A percentile compares a stretch with the other conserved stretches of the same genome.
Conservation (phyloP, 768 basidiomycete genomes). For the Mycena polygramma region DNA sequence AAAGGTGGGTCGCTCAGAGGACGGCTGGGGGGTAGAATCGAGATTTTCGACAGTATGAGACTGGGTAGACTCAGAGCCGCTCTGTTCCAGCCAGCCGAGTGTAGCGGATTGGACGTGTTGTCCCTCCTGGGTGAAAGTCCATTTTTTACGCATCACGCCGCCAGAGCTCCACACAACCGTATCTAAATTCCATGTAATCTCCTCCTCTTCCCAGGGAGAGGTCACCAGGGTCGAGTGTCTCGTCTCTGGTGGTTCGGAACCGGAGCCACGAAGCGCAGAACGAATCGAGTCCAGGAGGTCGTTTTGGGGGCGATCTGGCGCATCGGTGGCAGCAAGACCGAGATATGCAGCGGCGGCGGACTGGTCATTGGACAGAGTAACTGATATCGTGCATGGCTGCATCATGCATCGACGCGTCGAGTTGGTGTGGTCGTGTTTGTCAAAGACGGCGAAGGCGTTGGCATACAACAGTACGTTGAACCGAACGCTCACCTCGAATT, state of each 20-base stretch:
- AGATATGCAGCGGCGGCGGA: constrained; percentile 21
- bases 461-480: no score
- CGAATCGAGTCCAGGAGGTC: constrained; percentile 69
- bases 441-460: neutral
- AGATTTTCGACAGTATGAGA: constrained; percentile 47
- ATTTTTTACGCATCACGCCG: constrained; percentile 77
- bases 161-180: constrained; percentile 76
- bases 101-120: constrained; percentile 86
- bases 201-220: constrained; percentile 65
- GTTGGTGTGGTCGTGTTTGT: constrained; percentile 1
- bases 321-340: neutral
- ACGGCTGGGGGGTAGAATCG: constrained; percentile 42
- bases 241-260: constrained; percentile 49
- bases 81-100: constrained; percentile 77
- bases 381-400: constrained; percentile 27
- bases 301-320: constrained; percentile 4
- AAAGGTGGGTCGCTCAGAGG: constrained; percentile 60
- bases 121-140: constrained; percentile 79
- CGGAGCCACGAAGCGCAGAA: constrained; percentile 69
- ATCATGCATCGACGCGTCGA: constrained; percentile 28
- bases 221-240: constrained; percentile 53
- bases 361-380: constrained; percentile 21
- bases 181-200: constrained; percentile 78
- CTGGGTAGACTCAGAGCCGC: constrained; percentile 44
- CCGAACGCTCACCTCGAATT: no score